phyloP scores from a whole-genome alignment of 148 eudicot species.

The Vaccinium myrtillus region DNA sequence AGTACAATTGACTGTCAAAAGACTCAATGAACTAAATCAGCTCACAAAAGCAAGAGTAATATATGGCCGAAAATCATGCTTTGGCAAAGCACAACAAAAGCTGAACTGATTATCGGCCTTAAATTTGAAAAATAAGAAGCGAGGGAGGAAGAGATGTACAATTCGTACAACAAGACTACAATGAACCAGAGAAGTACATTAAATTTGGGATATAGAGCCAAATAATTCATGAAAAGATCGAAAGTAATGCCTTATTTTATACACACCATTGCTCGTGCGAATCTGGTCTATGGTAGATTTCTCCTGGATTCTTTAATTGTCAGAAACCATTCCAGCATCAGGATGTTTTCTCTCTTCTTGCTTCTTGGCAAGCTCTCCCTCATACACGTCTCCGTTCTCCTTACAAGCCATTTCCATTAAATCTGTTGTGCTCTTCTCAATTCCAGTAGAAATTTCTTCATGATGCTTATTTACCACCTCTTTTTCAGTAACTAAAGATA shows the following conservation, averaged over 20 bases:
- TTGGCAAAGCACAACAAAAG: not conserved
- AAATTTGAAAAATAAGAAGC: not conserved
- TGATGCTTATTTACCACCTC: slow-evolving; percentile 16
- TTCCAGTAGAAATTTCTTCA: slow-evolving; percentile 12
- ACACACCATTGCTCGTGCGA: not conserved
- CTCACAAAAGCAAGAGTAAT: not conserved
- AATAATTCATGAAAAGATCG: not conserved
- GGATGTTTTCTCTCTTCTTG: slow-evolving; percentile 6
- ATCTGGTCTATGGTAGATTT: not conserved
- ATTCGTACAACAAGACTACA: not conserved
- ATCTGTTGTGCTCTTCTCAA: not conserved
- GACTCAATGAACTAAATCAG: not conserved
- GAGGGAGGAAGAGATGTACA: not conserved
- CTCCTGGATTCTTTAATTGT: not conserved
- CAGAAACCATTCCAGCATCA: not conserved
- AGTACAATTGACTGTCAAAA: not conserved
- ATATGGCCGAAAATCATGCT: not conserved
- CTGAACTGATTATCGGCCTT: not conserved
- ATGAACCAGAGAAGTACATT: not conserved
- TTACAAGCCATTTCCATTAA: not conserved
- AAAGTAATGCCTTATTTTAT: not conserved
- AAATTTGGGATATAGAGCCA: not conserved
- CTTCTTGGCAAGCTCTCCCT: slow-evolving; percentile 2
- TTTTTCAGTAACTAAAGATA: slow-evolving; percentile 13
- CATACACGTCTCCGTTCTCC: slow-evolving; percentile 5